Conservation (phyloP, 768 basidiomycete species). For the Boletellus sp. region DNA sequence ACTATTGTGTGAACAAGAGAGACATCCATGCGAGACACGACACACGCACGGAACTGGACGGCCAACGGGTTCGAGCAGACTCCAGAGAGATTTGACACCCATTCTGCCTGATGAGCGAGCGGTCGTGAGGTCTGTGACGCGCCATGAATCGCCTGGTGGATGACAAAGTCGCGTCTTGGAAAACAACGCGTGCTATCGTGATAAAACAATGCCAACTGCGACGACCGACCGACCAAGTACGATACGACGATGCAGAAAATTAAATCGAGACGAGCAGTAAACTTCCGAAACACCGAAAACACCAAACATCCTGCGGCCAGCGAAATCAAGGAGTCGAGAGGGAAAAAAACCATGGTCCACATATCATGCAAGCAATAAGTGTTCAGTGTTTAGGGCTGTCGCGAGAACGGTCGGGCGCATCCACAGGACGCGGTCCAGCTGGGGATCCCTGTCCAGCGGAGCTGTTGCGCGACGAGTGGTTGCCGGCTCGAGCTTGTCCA, state of each 20-base stretch:
- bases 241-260: constrained; percentile 18
- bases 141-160: background rate
- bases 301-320: constrained; percentile 13
- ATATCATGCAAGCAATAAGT: background rate
- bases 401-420: constrained; percentile 24
- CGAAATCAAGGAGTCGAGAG: constrained; percentile 12
- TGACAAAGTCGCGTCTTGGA: constrained; percentile 7
- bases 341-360: constrained; percentile 9
- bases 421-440: constrained; percentile 32
- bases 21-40: background rate
- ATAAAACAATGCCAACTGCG: constrained; percentile 3
- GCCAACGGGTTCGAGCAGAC: constrained; percentile 86
- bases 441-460: constrained; percentile 58
- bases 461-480: constrained; percentile 43
- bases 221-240: constrained; percentile 1
- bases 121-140: background rate
- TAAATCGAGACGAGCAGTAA: constrained; percentile 15
- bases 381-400: constrained; percentile 26
- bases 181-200: too few relatives aligned
- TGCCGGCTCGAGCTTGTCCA: constrained; percentile 27
- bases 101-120: constrained; percentile 37
- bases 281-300: constrained; percentile 12
- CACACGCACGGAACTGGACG: constrained; percentile 81
- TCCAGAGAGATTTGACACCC: constrained; percentile 99
- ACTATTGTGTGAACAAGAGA: background rate